These are phyloP conservation scores for Dactylonectria estremocensis DNA, from an alignment of 2,329 filamentous ascomycete genomes.

Conservation along the genomic window DNA sequence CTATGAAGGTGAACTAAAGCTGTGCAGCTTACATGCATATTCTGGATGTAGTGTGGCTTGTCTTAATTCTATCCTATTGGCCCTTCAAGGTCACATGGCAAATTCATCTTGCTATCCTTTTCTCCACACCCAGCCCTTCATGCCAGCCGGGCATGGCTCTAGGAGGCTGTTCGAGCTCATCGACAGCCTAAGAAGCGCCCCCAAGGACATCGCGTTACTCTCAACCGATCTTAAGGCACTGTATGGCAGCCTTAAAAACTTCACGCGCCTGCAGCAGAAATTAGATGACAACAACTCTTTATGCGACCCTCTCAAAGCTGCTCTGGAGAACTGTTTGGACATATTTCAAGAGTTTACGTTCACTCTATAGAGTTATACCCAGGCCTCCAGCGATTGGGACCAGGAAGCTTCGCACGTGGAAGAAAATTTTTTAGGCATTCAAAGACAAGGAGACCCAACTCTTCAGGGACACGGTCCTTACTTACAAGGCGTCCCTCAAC, in stretches of 20 bases:
- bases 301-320: neutral
- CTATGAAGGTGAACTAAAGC: too few relatives aligned
- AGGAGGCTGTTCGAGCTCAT: constrained; percentile 2
- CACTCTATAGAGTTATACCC: neutral
- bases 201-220: constrained; percentile 1
- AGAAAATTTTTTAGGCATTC: constrained; percentile 4
- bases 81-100: neutral
- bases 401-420: neutral
- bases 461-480: constrained; percentile 1
- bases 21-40: too few relatives aligned
- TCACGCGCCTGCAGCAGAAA: neutral
- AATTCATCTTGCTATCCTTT: neutral
- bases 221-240: neutral
- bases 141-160: neutral
- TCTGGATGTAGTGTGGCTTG: too few relatives aligned
- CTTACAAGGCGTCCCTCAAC: neutral
- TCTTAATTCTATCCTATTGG: neutral
- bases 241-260: neutral
- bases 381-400: neutral
- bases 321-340: neutral
- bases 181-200: neutral
- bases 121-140: too few relatives aligned
- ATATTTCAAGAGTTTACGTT: constrained; percentile 2
- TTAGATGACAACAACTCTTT: neutral
- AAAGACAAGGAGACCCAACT: constrained; percentile 5